These are phyloP conservation scores for Hygrocybe punicea DNA, from an alignment of 768 basidiomycete genomes.

Conservation along the genomic window DNA sequence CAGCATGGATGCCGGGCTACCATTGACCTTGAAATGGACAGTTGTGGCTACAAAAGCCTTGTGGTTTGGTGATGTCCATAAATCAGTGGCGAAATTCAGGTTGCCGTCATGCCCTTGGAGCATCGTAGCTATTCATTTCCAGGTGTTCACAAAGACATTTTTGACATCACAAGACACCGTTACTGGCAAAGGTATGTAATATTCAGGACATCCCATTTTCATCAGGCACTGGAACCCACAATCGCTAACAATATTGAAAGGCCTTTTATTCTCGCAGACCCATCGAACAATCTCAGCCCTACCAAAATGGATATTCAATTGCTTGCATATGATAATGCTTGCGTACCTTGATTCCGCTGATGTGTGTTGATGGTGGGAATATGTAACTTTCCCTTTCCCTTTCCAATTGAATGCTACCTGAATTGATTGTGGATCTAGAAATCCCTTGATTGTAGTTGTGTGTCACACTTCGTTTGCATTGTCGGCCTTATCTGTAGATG, in stretches of 20 bases:
- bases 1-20: constrained; percentile 22
- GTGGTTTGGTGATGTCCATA: too few relatives aligned
- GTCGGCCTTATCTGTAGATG: constrained; percentile 8
- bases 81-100: too few relatives aligned
- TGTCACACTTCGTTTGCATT: constrained; percentile 5
- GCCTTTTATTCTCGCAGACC: constrained; percentile 32
- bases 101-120: constrained; percentile 29
- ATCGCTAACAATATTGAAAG: constrained; percentile 15
- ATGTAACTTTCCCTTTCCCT: constrained; percentile 30
- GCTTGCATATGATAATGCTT: not conserved
- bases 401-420: constrained; percentile 28
- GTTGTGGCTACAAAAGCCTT: constrained; percentile 4
- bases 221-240: too few relatives aligned
- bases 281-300: constrained; percentile 35
- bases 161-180: constrained; percentile 31
- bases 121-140: constrained; percentile 25
- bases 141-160: constrained; percentile 23
- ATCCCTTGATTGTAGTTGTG: constrained; percentile 2
- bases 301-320: too few relatives aligned
- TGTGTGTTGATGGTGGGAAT: constrained; percentile 25
- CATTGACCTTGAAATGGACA: constrained; percentile 34
- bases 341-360: constrained; percentile 23
- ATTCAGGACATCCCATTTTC: constrained; percentile 17
- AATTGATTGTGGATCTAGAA: constrained; percentile 20
- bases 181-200: constrained; percentile 31